phyloP scores from a whole-genome alignment of 2,329 filamentous ascomycete genomes.

The Tolypocladium tundrense region DNA sequence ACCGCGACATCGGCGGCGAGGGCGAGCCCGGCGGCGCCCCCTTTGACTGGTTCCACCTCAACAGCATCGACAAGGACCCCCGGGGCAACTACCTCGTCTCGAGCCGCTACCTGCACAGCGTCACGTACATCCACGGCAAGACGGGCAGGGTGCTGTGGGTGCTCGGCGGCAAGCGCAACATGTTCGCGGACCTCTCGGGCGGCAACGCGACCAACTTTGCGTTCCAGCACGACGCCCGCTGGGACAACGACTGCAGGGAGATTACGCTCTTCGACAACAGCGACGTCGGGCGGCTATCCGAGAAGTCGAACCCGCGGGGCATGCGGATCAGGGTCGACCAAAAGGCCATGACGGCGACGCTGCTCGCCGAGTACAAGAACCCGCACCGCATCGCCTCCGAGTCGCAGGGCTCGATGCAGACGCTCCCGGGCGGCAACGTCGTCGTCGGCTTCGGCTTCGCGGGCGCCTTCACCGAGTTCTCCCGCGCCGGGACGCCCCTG shows the following conservation, averaged over 20 bases:
- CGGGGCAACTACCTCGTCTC: conserved; percentile 19
- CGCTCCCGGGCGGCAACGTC: conserved; percentile 27
- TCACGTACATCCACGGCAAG: conserved; percentile 22
- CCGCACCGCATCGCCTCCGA: conserved; percentile 2
- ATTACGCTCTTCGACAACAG: conserved; percentile 44
- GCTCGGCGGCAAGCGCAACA: conserved; percentile 34
- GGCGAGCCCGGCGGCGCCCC: conserved; percentile 11
- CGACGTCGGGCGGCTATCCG: conserved; percentile 27
- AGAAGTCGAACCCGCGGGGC: conserved; percentile 19
- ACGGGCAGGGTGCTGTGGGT: conserved; percentile 38
- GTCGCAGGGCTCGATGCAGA: conserved; percentile 6
- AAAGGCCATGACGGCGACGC: conserved; percentile 1
- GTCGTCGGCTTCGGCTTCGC: conserved; percentile 31
- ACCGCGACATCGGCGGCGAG: conserved; percentile 10
- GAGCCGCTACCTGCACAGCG: conserved; percentile 9
- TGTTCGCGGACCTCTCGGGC: conserved; percentile 20
- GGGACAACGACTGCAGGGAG: conserved; percentile 24
- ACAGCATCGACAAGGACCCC: conserved; percentile 26
- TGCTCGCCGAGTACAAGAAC: conserved; percentile 5
- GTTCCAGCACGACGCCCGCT: conserved; percentile 41
- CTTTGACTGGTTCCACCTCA: conserved; percentile 19
- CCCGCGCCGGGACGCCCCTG: conserved; percentile 11
- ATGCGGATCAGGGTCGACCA: conserved; percentile 3
- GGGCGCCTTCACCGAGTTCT: conserved; percentile 16
- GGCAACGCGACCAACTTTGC: conserved; percentile 27